Base-by-base conservation (phyloP, 305 asterid species). In the Fraxinus sp. region DNA sequence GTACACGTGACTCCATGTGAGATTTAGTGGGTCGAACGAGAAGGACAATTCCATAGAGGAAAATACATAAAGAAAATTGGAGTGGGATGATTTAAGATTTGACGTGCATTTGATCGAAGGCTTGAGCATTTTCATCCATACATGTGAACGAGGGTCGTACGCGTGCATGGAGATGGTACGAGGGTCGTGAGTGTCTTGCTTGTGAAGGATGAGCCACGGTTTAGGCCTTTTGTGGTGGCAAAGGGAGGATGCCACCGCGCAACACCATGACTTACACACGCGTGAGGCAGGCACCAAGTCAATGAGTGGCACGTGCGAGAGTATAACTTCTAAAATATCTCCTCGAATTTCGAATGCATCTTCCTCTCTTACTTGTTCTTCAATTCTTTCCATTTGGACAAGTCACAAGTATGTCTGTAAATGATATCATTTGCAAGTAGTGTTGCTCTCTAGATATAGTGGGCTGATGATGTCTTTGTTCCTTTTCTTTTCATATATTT, bases 141-240 rank as follows among this genome's bases (percentile, higher is more conserved):
- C 35, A 30, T 79, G 66, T 0, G 98, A 92, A 26, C 94, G 91
- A 0, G 95, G 98, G 77, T 94, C 98, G 62, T 91, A 94, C 0
- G 94, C 97, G 52, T 35, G 83, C 2, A 89, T 74, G 0, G 89
- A 5, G 82, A 85, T 77, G 78, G 82, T 37, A 84, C 86, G 78
- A 0, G 92, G 94, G 3, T 81, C 24, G 7, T 90, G 85, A 62
- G 82, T 81, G 83, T 83, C 62, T 41, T 91, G 98, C 44, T 87
- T 72, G 88, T 93, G 97, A 83, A 92, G 82, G 83, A 93, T 80
- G 8, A 93, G 89, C 98, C 95, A 93, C 0, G 98, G 97, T 18
- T 89, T 89, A 1, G 88, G 91, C 74, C 81, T 82, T 79, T 85
- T 90, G 33, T 16, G 84, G 89, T 83, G 86, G 85, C 79, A 85